Conservation (phyloP, 31 red algal genomes). For the Asparagopsis taxiformis region DNA sequence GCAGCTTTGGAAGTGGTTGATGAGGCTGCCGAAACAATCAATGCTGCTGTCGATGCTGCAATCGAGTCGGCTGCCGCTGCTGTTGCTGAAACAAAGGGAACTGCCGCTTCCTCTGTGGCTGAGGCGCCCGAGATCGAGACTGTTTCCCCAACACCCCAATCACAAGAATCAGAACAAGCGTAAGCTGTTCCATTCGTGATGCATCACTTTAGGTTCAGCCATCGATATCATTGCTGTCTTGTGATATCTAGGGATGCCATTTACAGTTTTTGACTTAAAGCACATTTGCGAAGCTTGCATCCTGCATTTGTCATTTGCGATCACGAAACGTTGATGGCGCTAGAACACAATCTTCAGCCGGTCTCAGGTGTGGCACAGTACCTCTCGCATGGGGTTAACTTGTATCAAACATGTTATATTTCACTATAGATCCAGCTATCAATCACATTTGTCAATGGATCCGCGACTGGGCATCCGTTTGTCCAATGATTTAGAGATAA, state of each 20-base stretch:
- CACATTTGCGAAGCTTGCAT: background rate
- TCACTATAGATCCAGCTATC: no score
- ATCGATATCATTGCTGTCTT: background rate
- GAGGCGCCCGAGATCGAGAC: background rate
- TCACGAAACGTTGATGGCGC: no score
- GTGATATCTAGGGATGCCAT: background rate
- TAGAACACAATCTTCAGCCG: no score
- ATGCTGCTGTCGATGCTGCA: conserved; percentile 53
- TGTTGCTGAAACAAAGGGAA: background rate
- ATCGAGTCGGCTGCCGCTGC: conserved; percentile 9
- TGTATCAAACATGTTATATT: no score
- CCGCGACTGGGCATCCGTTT: no score
- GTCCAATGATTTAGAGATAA: no score
- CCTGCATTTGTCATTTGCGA: no score
- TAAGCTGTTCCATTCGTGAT: background rate
- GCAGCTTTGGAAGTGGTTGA: conserved; percentile 24
- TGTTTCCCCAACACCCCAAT: background rate
- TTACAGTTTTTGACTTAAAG: conserved; percentile 1
- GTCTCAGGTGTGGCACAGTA: no score
- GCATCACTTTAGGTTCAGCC: background rate
- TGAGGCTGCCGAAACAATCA: conserved; percentile 56
- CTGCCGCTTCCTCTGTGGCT: background rate
- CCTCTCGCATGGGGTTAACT: no score
- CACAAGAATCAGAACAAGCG: background rate
- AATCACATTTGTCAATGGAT: no score